phyloP scores from a whole-genome alignment of 257 asterid species.

The Primulina tabacum region DNA sequence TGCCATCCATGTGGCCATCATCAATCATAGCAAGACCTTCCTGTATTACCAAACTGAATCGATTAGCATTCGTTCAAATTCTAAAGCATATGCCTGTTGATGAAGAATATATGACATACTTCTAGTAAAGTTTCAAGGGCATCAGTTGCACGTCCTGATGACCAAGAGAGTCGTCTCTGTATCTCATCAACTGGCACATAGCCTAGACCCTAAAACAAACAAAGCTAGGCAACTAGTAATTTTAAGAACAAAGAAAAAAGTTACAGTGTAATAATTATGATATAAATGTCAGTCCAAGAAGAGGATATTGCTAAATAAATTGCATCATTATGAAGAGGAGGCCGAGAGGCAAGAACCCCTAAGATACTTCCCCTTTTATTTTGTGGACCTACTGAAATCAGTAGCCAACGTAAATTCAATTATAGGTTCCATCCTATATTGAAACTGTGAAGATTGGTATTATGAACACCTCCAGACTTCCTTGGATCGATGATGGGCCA shows the following conservation, averaged over 20 bases:
- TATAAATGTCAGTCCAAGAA: background rate
- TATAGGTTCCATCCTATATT: background rate
- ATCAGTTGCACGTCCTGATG: slow-evolving; percentile 87
- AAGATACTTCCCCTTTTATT: background rate
- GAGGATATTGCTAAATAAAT: background rate
- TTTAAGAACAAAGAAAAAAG: background rate
- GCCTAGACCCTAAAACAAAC: slow-evolving; percentile 70
- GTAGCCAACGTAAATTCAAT: background rate
- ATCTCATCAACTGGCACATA: slow-evolving; percentile 88
- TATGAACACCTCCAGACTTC: background rate
- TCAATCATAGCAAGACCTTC: slow-evolving; percentile 92
- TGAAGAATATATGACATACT: slow-evolving; percentile 41
- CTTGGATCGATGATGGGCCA: background rate
- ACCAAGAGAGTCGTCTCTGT: slow-evolving; percentile 77
- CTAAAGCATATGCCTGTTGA: background rate
- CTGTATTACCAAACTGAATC: slow-evolving; percentile 38
- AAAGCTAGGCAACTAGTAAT: slow-evolving; percentile 13
- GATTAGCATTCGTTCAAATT: background rate
- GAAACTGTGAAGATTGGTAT: background rate
- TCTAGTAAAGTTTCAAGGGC: slow-evolving; percentile 88
- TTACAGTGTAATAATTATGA: background rate
- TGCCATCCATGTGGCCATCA: slow-evolving; percentile 75
- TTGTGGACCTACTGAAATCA: background rate
- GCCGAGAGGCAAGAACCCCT: background rate
- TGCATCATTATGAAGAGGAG: background rate